phyloP scores from a whole-genome alignment of 2,329 filamentous ascomycete genomes.

The Arthrobotrys conoides region DNA sequence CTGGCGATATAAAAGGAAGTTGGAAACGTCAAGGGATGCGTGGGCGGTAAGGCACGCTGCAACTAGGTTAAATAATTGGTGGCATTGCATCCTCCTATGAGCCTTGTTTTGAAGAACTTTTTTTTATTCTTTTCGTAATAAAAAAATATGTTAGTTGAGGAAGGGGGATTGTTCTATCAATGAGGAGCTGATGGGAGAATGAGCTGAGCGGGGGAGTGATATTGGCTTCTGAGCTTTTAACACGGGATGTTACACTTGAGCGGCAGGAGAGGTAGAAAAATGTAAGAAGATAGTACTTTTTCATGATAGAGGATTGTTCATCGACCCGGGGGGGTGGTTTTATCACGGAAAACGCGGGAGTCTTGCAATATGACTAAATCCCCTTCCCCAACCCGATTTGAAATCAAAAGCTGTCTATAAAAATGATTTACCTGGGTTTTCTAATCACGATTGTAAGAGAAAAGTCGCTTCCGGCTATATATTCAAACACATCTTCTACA shows the following conservation, averaged over 20 bases:
- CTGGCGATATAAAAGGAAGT: constrained; percentile 31
- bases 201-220: neutral
- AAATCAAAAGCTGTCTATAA: neutral
- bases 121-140: neutral
- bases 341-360: constrained; percentile 13
- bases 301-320: neutral
- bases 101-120: neutral
- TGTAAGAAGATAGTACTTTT: neutral
- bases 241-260: neutral
- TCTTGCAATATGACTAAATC: neutral
- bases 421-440: neutral
- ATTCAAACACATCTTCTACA: neutral
- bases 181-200: neutral
- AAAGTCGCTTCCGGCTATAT: neutral
- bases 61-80: neutral
- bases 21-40: constrained; percentile 46
- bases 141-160: neutral
- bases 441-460: neutral
- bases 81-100: neutral
- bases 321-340: neutral
- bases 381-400: neutral
- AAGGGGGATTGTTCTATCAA: neutral
- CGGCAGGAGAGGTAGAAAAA: neutral
- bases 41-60: constrained; percentile 40
- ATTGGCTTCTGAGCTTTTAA: neutral